Base-by-base conservation (phyloP, 768 basidiomycete species). In the Rhodotorula taiwanensis region DNA sequence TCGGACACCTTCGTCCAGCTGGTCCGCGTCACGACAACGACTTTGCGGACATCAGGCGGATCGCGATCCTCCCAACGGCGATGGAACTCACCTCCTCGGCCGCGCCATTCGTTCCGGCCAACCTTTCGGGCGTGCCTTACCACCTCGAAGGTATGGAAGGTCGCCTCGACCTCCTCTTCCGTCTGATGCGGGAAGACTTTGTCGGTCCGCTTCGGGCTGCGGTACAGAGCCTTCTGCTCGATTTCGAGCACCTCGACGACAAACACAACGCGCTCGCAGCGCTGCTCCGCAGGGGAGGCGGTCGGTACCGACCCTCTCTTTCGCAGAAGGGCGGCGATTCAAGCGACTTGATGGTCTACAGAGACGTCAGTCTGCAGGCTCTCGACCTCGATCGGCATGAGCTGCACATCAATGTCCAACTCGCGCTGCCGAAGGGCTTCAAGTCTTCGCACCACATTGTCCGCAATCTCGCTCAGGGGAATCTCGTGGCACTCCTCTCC, bases 1-100 rank as follows among this genome's bases (percentile, higher is more conserved):
- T 86, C 0, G 85, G 85, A 14, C 71, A 71, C 0, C 74, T 81
- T 3, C 80, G 81, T 16, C 33, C 55, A 2, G 79, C 76, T 0
- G 84, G 84, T 0, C 78, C 80, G 0, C 80, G 87, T 2, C 86
- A 88, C 62, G 83, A 88, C 71, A 88, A 88, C 58, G 86, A 87
- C 67, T 77, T 75, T 49, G 72, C 75, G 30, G 79, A 83, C 42
- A 83, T 88, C 15, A 30, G 70, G 3, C 76, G 82, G 4, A 86
- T 89, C 48, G 77, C 82, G n/a, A 80, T 87, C 51, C 82, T 83
- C 0, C 88, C 88, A 0, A 88, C 88, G 0, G 80, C 86, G 47
- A 74, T 79, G 9, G 88, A 89, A 70, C 78, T 89, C 13, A 72
- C 81, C 48, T 82, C 76, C 25, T 74, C 72, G 0, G 28, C 76